phyloP scores from a whole-genome alignment of 768 basidiomycete species.

The Coprinopsis strossmayeri region DNA sequence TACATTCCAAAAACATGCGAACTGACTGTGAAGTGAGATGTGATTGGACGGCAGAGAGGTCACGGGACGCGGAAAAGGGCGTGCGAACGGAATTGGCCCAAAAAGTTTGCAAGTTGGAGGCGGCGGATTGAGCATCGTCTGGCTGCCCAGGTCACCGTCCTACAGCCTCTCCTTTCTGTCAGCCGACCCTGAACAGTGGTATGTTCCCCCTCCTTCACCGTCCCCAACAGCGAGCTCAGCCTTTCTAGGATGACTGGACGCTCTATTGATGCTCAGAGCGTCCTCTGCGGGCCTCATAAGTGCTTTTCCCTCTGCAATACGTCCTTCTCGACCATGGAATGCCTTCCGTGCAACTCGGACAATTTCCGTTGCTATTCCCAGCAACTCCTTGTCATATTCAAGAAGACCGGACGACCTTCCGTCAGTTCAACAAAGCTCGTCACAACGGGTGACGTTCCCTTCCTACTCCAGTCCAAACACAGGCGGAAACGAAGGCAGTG shows the following conservation, averaged over 20 bases:
- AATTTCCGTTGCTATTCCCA: too few species aligned
- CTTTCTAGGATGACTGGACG: conserved; percentile 63
- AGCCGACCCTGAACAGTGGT: conserved; percentile 3
- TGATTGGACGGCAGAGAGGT: too few species aligned
- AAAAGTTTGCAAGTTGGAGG: too few species aligned
- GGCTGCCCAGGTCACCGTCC: too few species aligned
- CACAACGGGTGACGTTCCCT: too few species aligned
- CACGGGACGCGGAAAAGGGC: background rate
- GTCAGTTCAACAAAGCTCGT: background rate
- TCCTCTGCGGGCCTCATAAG: conserved; percentile 66
- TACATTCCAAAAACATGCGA: conserved; percentile 5
- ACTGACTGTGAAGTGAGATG: too few species aligned
- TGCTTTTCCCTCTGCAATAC: conserved; percentile 26
- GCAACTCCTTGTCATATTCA: background rate
- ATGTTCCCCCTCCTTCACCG: background rate
- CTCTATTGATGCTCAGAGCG: conserved; percentile 78
- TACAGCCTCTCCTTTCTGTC: conserved; percentile 20
- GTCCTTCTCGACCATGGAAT: conserved; percentile 9
- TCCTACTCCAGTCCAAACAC: too few species aligned
- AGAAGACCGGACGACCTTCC: background rate
- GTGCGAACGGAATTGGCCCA: background rate
- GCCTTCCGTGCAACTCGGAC: background rate
- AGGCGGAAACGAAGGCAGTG: background rate
- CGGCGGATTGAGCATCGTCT: too few species aligned
- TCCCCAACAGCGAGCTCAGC: background rate